Percentiles rank a stretch among this genome's conserved stretches.
These are phyloP conservation scores for Collybiopsis confluens DNA, from an alignment of 768 basidiomycete species.

Conservation along the genomic window DNA sequence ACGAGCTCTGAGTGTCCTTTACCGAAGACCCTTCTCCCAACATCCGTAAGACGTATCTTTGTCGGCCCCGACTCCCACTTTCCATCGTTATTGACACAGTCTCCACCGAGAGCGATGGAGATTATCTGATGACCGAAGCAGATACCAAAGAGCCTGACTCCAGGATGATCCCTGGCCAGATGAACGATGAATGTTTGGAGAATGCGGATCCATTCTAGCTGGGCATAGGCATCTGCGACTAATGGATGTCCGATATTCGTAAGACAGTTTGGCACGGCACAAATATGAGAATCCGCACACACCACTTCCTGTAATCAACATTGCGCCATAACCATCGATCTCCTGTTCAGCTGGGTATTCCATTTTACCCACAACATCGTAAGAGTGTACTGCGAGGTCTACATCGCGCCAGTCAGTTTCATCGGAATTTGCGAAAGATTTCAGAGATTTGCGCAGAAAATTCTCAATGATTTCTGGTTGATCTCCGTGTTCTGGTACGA, in stretches of 20 bases:
- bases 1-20: slow-evolving; percentile 27
- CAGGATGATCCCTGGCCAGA: slow-evolving; percentile 45
- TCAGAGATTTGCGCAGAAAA: too few species aligned
- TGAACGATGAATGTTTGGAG: slow-evolving; percentile 57
- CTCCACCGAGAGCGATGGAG: slow-evolving; percentile 69
- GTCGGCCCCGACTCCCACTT: slow-evolving; percentile 84
- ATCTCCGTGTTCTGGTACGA: too few species aligned
- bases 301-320: slow-evolving; percentile 87
- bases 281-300: slow-evolving; percentile 17
- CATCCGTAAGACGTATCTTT: slow-evolving; percentile 56
- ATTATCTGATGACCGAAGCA: slow-evolving; percentile 92
- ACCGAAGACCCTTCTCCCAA: slow-evolving; percentile 69
- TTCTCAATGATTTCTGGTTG: too few species aligned
- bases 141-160: slow-evolving; percentile 81
- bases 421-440: too few species aligned
- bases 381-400: slow-evolving; percentile 55
- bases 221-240: slow-evolving; percentile 76
- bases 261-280: not conserved
- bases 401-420: too few species aligned
- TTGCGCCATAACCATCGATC: slow-evolving; percentile 55
- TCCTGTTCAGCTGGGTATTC: slow-evolving; percentile 56
- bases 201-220: slow-evolving; percentile 69
- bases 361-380: slow-evolving; percentile 57
- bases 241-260: not conserved
- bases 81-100: slow-evolving; percentile 57